Base-by-base conservation (phyloP, 2,329 filamentous ascomycete species). In the Grosmannia huntii region DNA sequence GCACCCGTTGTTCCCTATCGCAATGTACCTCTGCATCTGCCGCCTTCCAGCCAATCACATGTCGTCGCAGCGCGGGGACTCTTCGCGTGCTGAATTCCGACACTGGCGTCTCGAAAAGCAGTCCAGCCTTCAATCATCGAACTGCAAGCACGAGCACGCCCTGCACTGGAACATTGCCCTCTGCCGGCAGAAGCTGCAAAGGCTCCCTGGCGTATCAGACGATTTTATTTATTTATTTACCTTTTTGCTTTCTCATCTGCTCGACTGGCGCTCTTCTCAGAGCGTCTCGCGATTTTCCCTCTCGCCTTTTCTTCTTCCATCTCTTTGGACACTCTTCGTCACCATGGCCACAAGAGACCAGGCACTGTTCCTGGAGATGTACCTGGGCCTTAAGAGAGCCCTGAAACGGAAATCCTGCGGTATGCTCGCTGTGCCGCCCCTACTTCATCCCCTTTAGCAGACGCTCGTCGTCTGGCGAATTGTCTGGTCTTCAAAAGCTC, bases 391-490 rank as follows among this genome's bases (percentile, higher is more conserved):
- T n/a, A 59, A 59, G 49, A 58, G 60, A n/a, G 63, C 63, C 10
- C 46, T 63, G 4, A 65, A 65, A 56, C 54, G 64, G 36, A 64
- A 62, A 51, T 51, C 62, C 4, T 64, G 62, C 27, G 64, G 64
- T 65, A 41, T 19, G 60, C 14, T 27, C 12, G 9, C 23, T 23
- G 12, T 23, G 21, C 14, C 48, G 21, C 48, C 21, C 33, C 16
- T 53, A 27, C 28, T 53, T 25, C 21, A 10, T 12, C 48, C 36
- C 36, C 36, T 16, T 14, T 4, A 19, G 36, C 36, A 38, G 36
- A 38, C 10, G 12, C 33, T 50, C 21, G 21, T 25, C 48, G 4
- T 49, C 46, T 49, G 46, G 19, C 46, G 4, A 49, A 46, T n/a
- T n/a, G 41, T 21, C n/a, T 6, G 7, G 9, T 23, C n/a, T 21